Evolutionary conservation across 768 basidiomycete species (phyloP), one percentile per base, ranked within the genome.

Genomic region (Solioccasus polychromus): DNA sequence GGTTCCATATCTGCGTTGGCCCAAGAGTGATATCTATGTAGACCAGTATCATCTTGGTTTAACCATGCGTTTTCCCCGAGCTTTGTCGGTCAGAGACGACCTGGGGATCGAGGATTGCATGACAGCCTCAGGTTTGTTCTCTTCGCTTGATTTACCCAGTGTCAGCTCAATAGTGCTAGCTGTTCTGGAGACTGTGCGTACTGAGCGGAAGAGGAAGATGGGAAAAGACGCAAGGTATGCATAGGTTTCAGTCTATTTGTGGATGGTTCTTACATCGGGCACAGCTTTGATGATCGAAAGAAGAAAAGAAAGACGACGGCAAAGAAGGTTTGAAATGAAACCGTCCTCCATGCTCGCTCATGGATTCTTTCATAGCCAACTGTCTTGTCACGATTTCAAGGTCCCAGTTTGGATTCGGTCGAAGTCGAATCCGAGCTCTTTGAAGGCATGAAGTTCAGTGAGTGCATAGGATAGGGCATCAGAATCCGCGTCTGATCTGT

Each of bases 1-100:
- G 19, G 26, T 35, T n/a, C 8, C 8, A 22, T 19, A 18, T 19
- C 17, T 28, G 25, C 17, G n/a, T 29, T 24, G 18, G 9, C 22
- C 17, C 23, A n/a, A 22, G 31, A 38, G 47, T 48, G 8, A 48
- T 40, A 4, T 8, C 34, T 25, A 44, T 30, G 53, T 49, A 83
- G 93, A 92, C 53, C 83, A 83, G 54, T 97, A 91, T 56, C 86
- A 87, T 42, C 63, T 92, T 52, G 87, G 85, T 4, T 80, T 85
- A 51, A 98, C 95, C 0, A 86, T 99, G 82, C 84, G 96, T 18
- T 99, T 99, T 60, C 95, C 96, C 35, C 79, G 94, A 45, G 92
- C 89, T 14, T 57, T 91, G 36, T 60, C 67, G 3, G 91, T 94
- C 48, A 79, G 91, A 19, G 88, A 89, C 39, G 92, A 96, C 56